These are phyloP conservation scores for Acanthamoeba lenticulata DNA, from an alignment of 208 protist species.

Conservation along the genomic window DNA sequence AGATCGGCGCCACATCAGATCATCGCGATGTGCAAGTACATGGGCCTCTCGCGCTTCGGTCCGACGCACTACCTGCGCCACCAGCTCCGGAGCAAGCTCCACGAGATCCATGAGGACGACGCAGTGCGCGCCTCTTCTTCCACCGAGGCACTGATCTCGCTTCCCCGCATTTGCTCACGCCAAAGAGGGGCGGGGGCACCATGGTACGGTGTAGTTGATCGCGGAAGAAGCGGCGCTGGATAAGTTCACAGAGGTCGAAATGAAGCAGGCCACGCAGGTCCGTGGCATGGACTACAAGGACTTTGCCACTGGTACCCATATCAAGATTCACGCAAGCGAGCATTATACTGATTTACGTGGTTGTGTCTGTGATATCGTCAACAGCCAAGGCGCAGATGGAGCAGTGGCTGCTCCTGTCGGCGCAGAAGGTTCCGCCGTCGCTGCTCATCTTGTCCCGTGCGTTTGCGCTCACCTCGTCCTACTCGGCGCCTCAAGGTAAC, in stretches of 20 bases:
- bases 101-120: slow-evolving; percentile 71
- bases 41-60: slow-evolving; percentile 69
- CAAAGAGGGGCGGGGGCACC: neutral
- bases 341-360: neutral
- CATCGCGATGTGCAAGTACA: slow-evolving; percentile 43
- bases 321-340: neutral
- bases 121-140: neutral
- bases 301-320: neutral
- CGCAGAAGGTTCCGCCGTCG: neutral
- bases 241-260: slow-evolving; percentile 57
- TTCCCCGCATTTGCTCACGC: neutral
- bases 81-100: slow-evolving; percentile 61
- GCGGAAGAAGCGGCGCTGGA: slow-evolving; percentile 64
- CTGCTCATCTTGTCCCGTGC: slow-evolving; percentile 14
- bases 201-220: slow-evolving; percentile 13
- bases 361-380: neutral
- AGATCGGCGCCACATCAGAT: neutral
- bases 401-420: neutral
- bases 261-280: slow-evolving; percentile 41
- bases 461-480: neutral
- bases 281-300: slow-evolving; percentile 70
- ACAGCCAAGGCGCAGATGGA: slow-evolving; percentile 35
- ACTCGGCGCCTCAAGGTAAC: neutral
- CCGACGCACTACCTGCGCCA: slow-evolving; percentile 37
- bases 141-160: neutral